Conservation (phyloP, 2,329 filamentous ascomycete species). For the Epichloe gansuensis region DNA sequence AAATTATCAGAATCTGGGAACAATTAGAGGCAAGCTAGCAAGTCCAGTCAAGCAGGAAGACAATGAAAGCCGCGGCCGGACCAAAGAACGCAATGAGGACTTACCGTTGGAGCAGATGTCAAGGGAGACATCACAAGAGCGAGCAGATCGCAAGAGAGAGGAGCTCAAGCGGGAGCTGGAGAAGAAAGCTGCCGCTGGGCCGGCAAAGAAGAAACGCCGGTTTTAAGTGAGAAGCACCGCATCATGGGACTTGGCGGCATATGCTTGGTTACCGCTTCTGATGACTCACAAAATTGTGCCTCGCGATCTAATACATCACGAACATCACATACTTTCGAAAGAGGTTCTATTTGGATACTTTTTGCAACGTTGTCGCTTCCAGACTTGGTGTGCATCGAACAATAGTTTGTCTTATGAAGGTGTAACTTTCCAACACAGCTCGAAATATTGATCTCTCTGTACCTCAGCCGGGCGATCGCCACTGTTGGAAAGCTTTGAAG, state of each 20-base stretch:
- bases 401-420: not conserved
- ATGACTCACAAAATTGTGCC: not conserved
- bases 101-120: slow-evolving; percentile 16
- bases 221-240: slow-evolving; percentile 24
- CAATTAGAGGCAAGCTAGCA: slow-evolving; percentile 17
- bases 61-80: slow-evolving; percentile 12
- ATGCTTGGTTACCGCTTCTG: no score
- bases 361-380: not conserved
- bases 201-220: slow-evolving; percentile 42
- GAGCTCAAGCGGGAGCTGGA: slow-evolving; percentile 39
- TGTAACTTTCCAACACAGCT: not conserved
- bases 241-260: not conserved
- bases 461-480: no score
- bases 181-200: slow-evolving; percentile 34
- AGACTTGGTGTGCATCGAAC: not conserved
- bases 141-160: slow-evolving; percentile 36
- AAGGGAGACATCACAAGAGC: slow-evolving; percentile 31
- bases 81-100: slow-evolving; percentile 10
- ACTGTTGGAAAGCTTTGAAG: no score
- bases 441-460: no score
- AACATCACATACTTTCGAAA: not conserved
- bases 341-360: not conserved
- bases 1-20: slow-evolving; percentile 18
- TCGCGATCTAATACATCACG: not conserved
- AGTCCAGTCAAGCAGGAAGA: slow-evolving; percentile 10